Base-by-base conservation (phyloP, 805 yeast genomes). In the Zygosaccharomyces pseudorouxii region DNA sequence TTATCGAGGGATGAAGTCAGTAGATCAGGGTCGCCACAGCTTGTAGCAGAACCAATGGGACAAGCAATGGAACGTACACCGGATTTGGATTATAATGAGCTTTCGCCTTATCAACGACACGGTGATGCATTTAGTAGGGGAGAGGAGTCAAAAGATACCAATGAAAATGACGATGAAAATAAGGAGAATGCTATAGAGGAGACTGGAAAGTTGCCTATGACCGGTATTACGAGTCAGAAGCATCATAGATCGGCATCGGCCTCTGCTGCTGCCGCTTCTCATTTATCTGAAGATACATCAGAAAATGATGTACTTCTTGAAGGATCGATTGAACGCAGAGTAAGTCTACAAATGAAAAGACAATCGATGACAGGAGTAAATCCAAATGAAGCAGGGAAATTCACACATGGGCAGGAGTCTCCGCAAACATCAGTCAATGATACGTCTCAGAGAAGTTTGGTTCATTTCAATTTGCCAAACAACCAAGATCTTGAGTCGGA, bases 21-120 rank as follows among this genome's bases (percentile, higher is more conserved):
- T 18, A 41, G 44, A 19, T 22, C n/a, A 14, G 44, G 44, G 7
- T 41, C 44, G 4, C 44, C 44, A 29, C 44, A 41, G 33, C 29
- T 41, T 29, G 31, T 33, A 9, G 12, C 36, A 16, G 44, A 41
- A 12, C 44, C 44, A 14, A 41, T 41, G 44, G 44, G 44, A 12
- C 44, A 41, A 25, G 44, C 44, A 18, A 19, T 41, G 25, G 44
- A 41, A 29, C 10, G 10, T 22, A 6, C 16, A 7, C 16, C 18
- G 9, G 44, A 28, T 28, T 18, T 8, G 11, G 37, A 41, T 7
- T 19, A 41, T 19, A n/a, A 14, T 29, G 44, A 19, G 11, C 37
- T 14, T n/a, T 33, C 37, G 7, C 37, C 37, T 14, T n/a, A 33
- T 10, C 37, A 33, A 33, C 37, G 37, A 33, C 9, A 14, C 11